Evolutionary conservation across 306 rosid species (phyloP), one percentile per base, ranked within the genome.

Genomic region (Mimosa bimucronata): DNA sequence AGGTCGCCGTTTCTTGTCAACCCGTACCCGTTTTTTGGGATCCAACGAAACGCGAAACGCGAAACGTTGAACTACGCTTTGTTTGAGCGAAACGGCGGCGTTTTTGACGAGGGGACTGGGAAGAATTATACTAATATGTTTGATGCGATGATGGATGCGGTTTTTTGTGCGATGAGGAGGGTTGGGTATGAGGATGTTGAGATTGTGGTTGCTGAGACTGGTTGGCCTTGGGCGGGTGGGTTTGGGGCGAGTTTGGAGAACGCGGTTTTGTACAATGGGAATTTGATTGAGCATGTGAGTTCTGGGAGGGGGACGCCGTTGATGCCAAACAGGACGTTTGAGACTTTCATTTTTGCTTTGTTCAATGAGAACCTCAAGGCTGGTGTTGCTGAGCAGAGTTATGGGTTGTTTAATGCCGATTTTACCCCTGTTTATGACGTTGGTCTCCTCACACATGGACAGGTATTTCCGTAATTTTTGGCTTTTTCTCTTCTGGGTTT

Each of bases 61-160:
- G 80, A 84, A 0, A 81, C 73, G 0, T 6, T 91, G 2, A 62
- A 87, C 86, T 94, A 91, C 82, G 98, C 97, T 0, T 72, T 89
- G 2, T 92, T 94, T 71, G 84, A 67, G 14, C 91, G 90, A 1
- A 91, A 89, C 90, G 82, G 46, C 25, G 98, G 98, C 57, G 91
- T 92, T 86, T 89, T 87, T n/a, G 98, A 94, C 58, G 30, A 21
- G 11, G 81, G 3, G 0, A 92, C 97, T 3, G 88, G 91, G 3
- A 30, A 82, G 1, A 89, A 85, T 77, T 94, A 94, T 86, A 87
- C 94, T 15, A 94, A 94, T 83, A 92, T 94, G 98, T 94, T 89
- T 53, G 98, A 94, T 30, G 98, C 97, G 0, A 97, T 91, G 74
- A 85, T 94, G 88, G 98, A 94, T 60, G 94, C 97, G 57, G 90